Conservation (phyloP, 441 rosid species). For the Syzygium syzygioides region DNA sequence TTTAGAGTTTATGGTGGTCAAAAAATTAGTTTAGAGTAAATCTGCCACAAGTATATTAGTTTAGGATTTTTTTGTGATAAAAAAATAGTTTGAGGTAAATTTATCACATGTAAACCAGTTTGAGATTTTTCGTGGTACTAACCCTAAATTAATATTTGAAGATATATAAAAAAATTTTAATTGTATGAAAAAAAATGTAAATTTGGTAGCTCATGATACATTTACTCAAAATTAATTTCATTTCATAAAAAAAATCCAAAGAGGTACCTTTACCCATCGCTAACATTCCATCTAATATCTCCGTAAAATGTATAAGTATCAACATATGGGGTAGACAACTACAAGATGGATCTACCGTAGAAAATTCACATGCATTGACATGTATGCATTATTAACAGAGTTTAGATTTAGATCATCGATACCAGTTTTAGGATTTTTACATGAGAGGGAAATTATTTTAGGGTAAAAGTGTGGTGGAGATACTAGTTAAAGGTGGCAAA, state of each 20-base stretch:
- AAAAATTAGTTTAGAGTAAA: too few species aligned
- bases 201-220: neutral
- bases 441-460: fast-evolving
- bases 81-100: too few species aligned
- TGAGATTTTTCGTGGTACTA: too few species aligned
- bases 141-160: too few species aligned
- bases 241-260: neutral
- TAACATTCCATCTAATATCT: too few species aligned
- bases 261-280: fast-evolving
- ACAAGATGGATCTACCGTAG: neutral
- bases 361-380: fast-evolving
- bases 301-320: neutral
- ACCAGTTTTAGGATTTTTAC: fast-evolving
- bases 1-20: too few species aligned
- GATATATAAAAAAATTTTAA: neutral
- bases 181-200: neutral
- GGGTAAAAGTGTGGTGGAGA: neutral
- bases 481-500: too few species aligned
- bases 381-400: neutral
- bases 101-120: too few species aligned
- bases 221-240: neutral
- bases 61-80: too few species aligned
- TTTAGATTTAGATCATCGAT: fast-evolving
- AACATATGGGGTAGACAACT: too few species aligned
- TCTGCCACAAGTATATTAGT: too few species aligned